Evolutionary conservation across 2,329 filamentous ascomycete species (phyloP).

Genomic region (Pyrenophora seminiperda): DNA sequence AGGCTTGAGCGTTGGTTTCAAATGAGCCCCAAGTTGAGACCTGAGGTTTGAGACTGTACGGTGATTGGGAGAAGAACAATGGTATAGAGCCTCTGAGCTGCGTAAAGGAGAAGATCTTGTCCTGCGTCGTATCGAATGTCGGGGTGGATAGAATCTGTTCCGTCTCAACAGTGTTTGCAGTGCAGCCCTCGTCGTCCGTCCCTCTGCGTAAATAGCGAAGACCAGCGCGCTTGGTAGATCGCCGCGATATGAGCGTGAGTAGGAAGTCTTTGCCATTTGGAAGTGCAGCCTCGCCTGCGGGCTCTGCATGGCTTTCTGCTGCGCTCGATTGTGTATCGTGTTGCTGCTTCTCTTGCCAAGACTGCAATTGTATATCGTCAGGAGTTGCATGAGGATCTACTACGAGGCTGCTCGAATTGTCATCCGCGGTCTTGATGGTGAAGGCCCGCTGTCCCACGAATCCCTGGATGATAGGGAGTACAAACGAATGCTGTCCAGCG

Average conservation of each 20-base stretch:
- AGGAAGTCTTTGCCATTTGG: slow-evolving; percentile 62
- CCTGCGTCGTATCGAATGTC: slow-evolving; percentile 63
- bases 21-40: slow-evolving; percentile 81
- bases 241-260: slow-evolving; percentile 88
- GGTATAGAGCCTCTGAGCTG: slow-evolving; percentile 92
- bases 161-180: slow-evolving; percentile 91
- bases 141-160: slow-evolving; percentile 85
- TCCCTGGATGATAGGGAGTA: slow-evolving; percentile 87
- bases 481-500: slow-evolving; percentile 70
- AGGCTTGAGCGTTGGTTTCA: slow-evolving; percentile 77
- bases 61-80: slow-evolving; percentile 91
- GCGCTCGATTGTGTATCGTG: slow-evolving; percentile 27
- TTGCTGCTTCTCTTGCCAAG: slow-evolving; percentile 39
- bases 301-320: slow-evolving; percentile 17
- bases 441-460: slow-evolving; percentile 90
- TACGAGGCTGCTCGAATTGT: slow-evolving; percentile 38
- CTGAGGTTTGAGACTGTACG: slow-evolving; percentile 88
- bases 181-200: slow-evolving; percentile 84
- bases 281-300: slow-evolving; percentile 42
- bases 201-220: slow-evolving; percentile 88
- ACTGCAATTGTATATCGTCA: slow-evolving; percentile 45
- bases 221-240: slow-evolving; percentile 84
- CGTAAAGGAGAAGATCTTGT: slow-evolving; percentile 78
- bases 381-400: slow-evolving; percentile 42
- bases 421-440: slow-evolving; percentile 63